Evolutionary conservation across 352 stramenopile species (phyloP).

Genomic region (Aphanomyces stellatus): DNA sequence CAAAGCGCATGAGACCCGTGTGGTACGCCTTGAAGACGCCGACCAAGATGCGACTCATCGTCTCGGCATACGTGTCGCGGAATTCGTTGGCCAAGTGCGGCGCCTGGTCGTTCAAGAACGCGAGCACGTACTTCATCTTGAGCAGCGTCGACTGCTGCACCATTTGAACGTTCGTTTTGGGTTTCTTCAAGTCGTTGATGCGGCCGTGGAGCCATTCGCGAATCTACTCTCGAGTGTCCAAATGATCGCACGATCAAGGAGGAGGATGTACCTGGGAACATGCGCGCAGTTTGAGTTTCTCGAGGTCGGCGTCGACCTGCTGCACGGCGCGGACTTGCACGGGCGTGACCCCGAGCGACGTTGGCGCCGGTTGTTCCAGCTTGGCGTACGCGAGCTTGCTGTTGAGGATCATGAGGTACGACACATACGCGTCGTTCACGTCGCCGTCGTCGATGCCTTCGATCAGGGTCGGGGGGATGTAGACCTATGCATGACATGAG

Average conservation of each 20-base stretch:
- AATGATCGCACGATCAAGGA: background rate
- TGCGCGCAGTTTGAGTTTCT: constrained; percentile 79
- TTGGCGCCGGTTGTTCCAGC: constrained; percentile 41
- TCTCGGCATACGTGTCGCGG: constrained; percentile 93
- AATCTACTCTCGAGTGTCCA: constrained; percentile 29
- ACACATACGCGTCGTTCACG: constrained; percentile 91
- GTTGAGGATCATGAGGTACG: constrained; percentile 90
- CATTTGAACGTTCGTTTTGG: constrained; percentile 98
- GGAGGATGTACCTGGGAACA: constrained; percentile 25
- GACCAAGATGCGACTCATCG: constrained; percentile 94
- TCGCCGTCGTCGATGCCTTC: constrained; percentile 89
- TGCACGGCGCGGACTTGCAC: constrained; percentile 84
- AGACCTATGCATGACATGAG: background rate
- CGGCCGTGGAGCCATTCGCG: constrained; percentile 92
- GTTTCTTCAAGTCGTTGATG: constrained; percentile 91
- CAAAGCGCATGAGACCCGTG: constrained; percentile 89
- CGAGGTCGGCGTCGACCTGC: constrained; percentile 89
- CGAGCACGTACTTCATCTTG: constrained; percentile 93
- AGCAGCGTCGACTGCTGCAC: constrained; percentile 96
- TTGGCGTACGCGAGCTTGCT: constrained; percentile 89
- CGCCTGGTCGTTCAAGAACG: constrained; percentile 91
- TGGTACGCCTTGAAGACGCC: constrained; percentile 97
- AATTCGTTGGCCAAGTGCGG: constrained; percentile 93
- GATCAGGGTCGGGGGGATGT: constrained; percentile 89
- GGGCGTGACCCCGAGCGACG: constrained; percentile 83